A percentile compares a stretch with the other conserved stretches of the same genome.
These are phyloP conservation scores for Alnus glutinosa DNA, from an alignment of 306 rosid genomes.

Conservation along the genomic window DNA sequence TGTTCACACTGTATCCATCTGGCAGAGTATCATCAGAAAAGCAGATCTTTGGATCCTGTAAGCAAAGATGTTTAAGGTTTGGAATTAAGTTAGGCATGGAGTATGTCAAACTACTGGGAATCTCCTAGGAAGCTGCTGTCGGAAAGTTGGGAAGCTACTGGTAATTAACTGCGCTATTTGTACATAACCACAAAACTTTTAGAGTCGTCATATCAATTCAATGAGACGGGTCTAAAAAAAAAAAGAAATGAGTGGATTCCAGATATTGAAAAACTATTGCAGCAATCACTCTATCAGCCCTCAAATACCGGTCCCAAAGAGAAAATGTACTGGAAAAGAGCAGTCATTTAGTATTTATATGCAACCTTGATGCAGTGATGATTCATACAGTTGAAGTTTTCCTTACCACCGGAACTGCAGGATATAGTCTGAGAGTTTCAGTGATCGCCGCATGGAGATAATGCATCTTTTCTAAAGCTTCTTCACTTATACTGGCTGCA, in stretches of 20 bases:
- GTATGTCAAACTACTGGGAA: background rate
- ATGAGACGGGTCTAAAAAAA: background rate
- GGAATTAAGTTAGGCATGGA: background rate
- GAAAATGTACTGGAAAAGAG: background rate
- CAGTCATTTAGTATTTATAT: background rate
- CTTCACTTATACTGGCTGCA: conserved; percentile 44
- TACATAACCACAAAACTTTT: background rate
- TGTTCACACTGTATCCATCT: conserved; percentile 60
- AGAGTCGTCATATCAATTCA: background rate
- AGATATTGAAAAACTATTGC: background rate
- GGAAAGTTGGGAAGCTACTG: background rate
- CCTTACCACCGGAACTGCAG: conserved; percentile 81
- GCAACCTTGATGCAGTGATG: background rate
- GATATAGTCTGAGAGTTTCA: conserved; percentile 81
- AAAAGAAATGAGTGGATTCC: too few species aligned
- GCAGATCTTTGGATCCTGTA: conserved; percentile 71
- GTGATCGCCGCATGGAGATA: conserved; percentile 77
- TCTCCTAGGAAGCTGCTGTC: background rate
- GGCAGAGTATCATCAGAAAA: conserved; percentile 71
- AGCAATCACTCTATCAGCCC: background rate
- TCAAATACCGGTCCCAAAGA: background rate
- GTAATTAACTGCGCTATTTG: background rate
- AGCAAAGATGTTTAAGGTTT: conserved; percentile 4
- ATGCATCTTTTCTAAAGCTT: conserved; percentile 65
- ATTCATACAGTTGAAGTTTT: background rate